Base-by-base conservation (phyloP, 176 grass and related monocot species). In the Melocanna baccifera region DNA sequence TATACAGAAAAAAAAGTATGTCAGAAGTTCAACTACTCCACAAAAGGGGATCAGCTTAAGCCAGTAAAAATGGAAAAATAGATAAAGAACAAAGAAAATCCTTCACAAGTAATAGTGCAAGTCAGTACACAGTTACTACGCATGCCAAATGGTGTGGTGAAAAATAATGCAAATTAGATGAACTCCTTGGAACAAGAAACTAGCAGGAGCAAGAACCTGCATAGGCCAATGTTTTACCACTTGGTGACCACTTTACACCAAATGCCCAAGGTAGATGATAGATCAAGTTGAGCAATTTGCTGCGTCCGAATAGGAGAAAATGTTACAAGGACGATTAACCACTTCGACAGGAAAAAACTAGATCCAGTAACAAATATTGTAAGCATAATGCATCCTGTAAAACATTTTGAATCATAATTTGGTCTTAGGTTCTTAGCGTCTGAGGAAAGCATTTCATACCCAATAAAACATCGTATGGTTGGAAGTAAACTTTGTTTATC, bases 251-350 rank as follows among this genome's bases (percentile, higher is more conserved):
- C 77, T 84, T 99, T 82, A 96, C 93, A 67, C 93, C 97, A 88
- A 99, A 99, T 71, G 88, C 75, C 97, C 97, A 99, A 25, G 93
- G 93, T 94, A 85, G 86, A 80, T 48, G 93, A 96, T 23, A 99
- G 73, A 81, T 99, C 97, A 88, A 99, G 97, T 84, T 92, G 93
- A 45, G 89, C 93, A 92, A 99, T 94, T 99, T 94, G 97, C 97
- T 99, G 91, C 64, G 79, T 78, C 58, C 78, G 43, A 72, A 66
- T 26, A 82, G 26, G 25, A 88, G 59, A 89, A 74, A 72, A 32
- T 51, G 20, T 81, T 71, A 76, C 29, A 78, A 34, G 20, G 39
- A 59, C 19, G 3, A 51, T 45, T 4, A 67, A 26, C 77, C 30
- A 25, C 46, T 73, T 55, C 15, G 19, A 81, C 7, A 55, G 7